Evolutionary conservation across 495 filamentous ascomycete species (phyloP).

Genomic region (Penicillium turbatum): DNA sequence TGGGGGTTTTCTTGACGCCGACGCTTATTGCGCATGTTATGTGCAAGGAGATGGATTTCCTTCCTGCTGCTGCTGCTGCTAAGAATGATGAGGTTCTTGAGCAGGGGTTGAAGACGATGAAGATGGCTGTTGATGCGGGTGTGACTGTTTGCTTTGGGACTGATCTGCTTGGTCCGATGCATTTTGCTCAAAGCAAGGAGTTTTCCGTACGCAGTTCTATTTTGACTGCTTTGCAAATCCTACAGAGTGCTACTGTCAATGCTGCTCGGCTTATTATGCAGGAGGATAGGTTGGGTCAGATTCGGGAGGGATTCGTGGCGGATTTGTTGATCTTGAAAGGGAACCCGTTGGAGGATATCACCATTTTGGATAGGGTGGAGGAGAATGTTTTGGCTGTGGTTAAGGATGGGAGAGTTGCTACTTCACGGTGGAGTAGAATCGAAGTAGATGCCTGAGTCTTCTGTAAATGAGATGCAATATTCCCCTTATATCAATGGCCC

Average conservation of each 20-base stretch:
- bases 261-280: conserved; percentile 41
- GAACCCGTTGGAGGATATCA: conserved; percentile 51
- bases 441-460: not conserved
- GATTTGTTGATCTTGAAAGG: conserved; percentile 40
- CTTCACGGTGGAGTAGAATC: conserved; percentile 2
- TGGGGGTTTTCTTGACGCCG: conserved; percentile 45
- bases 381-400: conserved; percentile 42
- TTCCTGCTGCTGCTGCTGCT: conserved; percentile 32
- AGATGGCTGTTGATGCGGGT: conserved; percentile 43
- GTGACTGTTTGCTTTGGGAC: conserved; percentile 52
- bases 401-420: conserved; percentile 43
- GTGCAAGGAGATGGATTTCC: conserved; percentile 36
- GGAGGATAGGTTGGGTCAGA: conserved; percentile 39
- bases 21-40: conserved; percentile 52
- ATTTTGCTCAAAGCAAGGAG: conserved; percentile 45
- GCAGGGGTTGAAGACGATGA: conserved; percentile 40
- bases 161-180: conserved; percentile 49
- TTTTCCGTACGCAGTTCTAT: conserved; percentile 43
- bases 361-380: conserved; percentile 42
- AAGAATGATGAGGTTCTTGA: conserved; percentile 49
- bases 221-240: conserved; percentile 36
- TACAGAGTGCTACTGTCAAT: conserved; percentile 50
- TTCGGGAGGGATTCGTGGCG: conserved; percentile 37
- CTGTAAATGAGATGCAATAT: not conserved
- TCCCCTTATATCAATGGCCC: not conserved